Evolutionary conservation across 352 stramenopile genomes (phyloP).

Genomic region (Elongisporangium prolatum): DNA sequence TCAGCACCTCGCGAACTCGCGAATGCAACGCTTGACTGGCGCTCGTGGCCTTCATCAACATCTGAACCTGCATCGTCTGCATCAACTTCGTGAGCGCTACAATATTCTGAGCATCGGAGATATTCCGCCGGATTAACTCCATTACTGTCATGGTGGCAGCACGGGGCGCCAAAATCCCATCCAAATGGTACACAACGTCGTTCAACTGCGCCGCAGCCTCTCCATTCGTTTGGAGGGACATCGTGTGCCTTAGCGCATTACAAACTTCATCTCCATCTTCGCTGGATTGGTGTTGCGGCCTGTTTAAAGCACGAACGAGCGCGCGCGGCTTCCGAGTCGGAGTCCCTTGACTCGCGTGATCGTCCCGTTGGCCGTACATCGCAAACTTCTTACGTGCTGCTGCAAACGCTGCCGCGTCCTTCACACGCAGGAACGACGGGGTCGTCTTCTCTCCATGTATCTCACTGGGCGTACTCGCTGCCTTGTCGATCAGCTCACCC

Average conservation of each 20-base stretch:
- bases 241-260: conserved; percentile 34
- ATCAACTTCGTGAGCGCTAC: conserved; percentile 37
- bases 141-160: neutral
- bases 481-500: neutral
- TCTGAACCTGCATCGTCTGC: conserved; percentile 22
- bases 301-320: conserved; percentile 2
- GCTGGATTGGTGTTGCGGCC: conserved; percentile 13
- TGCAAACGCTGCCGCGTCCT: neutral
- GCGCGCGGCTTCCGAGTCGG: neutral
- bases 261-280: conserved; percentile 1
- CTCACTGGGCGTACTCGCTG: neutral
- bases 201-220: conserved; percentile 40
- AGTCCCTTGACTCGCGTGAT: conserved; percentile 26
- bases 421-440: neutral
- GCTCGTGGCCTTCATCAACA: conserved; percentile 27
- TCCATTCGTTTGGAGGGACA: conserved; percentile 61
- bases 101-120: conserved; percentile 20
- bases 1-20: conserved; percentile 31
- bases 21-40: conserved; percentile 12
- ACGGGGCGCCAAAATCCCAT: conserved; percentile 29
- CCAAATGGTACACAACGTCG: conserved; percentile 56
- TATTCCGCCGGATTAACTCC: neutral
- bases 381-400: conserved; percentile 37
- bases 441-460: neutral
- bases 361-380: conserved; percentile 42